Evolutionary conservation across 257 asterid species (phyloP), one percentile per base, ranked within the genome.

Genomic region (Solanum habrochaites): DNA sequence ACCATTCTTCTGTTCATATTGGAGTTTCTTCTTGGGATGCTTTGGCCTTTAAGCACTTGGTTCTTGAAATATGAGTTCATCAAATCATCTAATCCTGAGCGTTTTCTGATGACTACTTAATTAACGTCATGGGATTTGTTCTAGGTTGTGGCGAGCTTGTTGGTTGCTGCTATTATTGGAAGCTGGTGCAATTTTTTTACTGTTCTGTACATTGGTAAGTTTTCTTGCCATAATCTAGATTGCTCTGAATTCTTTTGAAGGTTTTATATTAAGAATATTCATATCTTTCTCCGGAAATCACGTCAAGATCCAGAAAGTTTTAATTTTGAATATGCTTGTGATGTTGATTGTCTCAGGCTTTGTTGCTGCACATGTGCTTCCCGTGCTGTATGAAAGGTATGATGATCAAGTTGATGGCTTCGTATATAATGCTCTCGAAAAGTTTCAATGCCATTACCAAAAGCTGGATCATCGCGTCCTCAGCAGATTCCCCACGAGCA

Each of bases 181-280:
- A 94, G 96, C 97, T 97, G 98, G 96, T 97, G 92, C 94, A 97
- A 94, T 92, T 90, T 95, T 52, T 86, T 97, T 86, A 94, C 98
- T 15, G 91, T 95, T 87, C 35, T 94, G 52, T 97, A 92, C 71
- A 89, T 97, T 7, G 98, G 95, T 93, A 86, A 88, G 94, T 49
- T 23, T 35, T 90, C 42, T n/a, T 40, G 35, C 35, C 60, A 13
- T 75, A 40, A 52, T 40, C 35, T 75, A 35, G 35, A 42, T 75
- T 39, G 35, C 60, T 45, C 40, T 4, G 39, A 42, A 20, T 23
- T 78, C 82, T 73, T 39, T 52, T 80, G 43, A 11, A 80, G 80
- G 58, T 45, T 72, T 40, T 72, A 7, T 37, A 12, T 49, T 3
- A 20, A 12, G 67, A 0, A 25, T 45, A 16, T 47, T 18, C 18